A percentile compares a stretch with the other conserved stretches of the same genome.
Evolutionary conservation across 805 yeast species (phyloP).

Genomic region (Komagataella phaffii): DNA sequence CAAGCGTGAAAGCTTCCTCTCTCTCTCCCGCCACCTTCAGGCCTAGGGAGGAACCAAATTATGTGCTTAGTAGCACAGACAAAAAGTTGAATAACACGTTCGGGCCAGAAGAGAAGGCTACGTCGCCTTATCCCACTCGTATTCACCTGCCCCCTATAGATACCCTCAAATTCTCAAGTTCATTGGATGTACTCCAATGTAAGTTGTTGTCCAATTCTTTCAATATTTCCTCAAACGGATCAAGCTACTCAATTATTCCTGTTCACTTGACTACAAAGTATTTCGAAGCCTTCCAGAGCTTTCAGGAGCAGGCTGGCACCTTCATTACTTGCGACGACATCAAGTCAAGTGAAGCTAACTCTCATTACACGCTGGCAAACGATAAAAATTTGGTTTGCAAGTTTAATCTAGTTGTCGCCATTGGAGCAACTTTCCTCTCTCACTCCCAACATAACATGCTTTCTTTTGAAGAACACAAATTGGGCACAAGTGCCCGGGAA

Average conservation of each 20-base stretch:
- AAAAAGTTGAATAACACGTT: not conserved
- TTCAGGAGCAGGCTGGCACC: not conserved
- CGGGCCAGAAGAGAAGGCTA: not conserved
- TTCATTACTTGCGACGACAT: not conserved
- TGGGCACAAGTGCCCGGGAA: not conserved
- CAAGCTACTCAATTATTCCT: not conserved
- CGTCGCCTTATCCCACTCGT: not conserved
- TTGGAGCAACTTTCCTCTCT: not conserved
- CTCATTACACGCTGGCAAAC: not conserved
- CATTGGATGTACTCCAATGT: not conserved
- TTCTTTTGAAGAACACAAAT: not conserved
- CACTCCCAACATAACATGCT: not conserved
- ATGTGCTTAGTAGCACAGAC: not conserved
- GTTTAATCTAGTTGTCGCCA: not conserved
- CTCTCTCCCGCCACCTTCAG: not conserved
- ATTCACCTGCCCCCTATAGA: not conserved
- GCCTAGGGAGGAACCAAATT: not conserved
- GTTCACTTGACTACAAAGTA: not conserved
- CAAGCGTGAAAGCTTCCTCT: not conserved
- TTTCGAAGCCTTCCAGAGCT: not conserved
- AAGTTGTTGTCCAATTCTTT: not conserved
- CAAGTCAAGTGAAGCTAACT: not conserved
- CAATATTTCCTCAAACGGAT: not conserved
- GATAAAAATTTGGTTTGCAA: not conserved
- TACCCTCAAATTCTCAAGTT: not conserved